Evolutionary conservation across 1,284 basidiomycete genomes (phyloP).

Genomic region (Trametes hirsuta): DNA sequence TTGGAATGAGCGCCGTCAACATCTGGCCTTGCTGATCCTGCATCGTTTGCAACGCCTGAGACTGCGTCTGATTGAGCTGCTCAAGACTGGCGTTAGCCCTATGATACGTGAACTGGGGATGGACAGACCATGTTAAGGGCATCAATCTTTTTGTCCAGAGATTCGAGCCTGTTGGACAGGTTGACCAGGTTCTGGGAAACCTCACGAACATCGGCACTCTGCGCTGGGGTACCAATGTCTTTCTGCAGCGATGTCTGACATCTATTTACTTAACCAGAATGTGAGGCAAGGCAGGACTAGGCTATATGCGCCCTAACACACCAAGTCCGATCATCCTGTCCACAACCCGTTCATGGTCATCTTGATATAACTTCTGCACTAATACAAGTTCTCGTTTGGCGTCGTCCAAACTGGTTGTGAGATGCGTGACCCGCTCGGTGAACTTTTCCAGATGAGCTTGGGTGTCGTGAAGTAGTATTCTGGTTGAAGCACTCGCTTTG

Average conservation of each 20-base stretch:
- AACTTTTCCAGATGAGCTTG: constrained; percentile 67
- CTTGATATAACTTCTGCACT: constrained; percentile 34
- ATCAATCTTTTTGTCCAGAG: constrained; percentile 59
- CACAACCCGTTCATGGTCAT: constrained; percentile 34
- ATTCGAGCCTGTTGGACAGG: constrained; percentile 44
- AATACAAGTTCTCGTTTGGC: constrained; percentile 34
- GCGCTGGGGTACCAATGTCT: constrained; percentile 57
- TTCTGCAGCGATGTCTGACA: constrained; percentile 63
- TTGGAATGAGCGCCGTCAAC: constrained; percentile 52
- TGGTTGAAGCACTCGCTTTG: constrained; percentile 64
- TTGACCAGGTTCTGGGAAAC: constrained; percentile 43
- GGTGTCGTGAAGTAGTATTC: constrained; percentile 69
- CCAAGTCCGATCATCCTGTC: constrained; percentile 41
- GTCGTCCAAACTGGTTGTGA: constrained; percentile 33
- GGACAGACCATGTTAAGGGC: constrained; percentile 51
- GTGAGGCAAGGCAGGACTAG: background rate
- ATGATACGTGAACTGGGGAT: background rate
- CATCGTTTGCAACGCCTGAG: constrained; percentile 54
- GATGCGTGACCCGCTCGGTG: constrained; percentile 47
- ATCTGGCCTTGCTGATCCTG: constrained; percentile 59
- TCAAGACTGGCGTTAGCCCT: constrained; percentile 5
- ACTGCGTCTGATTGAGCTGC: constrained; percentile 43
- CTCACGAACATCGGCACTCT: constrained; percentile 46
- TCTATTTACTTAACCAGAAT: constrained; percentile 50
- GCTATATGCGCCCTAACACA: constrained; percentile 27